Evolutionary conservation across 108 stramenopile genomes (phyloP), one percentile per base, ranked within the genome.

Genomic region (Asterionellopsis glacialis): DNA sequence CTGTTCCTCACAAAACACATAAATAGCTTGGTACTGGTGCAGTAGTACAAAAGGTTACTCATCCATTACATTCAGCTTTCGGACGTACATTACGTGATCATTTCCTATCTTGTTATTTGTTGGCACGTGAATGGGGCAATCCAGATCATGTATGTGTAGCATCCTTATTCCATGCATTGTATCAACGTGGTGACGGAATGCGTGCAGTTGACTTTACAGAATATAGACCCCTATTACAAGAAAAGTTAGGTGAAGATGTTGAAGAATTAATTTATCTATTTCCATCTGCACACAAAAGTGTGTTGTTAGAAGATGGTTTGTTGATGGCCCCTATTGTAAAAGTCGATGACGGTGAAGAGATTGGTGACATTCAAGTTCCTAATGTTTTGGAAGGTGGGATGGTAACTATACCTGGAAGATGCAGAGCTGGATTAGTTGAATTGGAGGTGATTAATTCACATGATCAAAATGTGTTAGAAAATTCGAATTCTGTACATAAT

Each of bases 111-210:
- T 63, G 62, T 24, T 63, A 63, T 19, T n/a, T 63, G 16, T 26
- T 63, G 22, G 22, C 62, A 21, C 54, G 55, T 26, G 62, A 63
- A 28, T 63, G 62, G 62, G 62, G 52, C 28, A 63, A 63, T 28
- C 24, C 44, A 23, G 39, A 63, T 4, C 16, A 14, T 21, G 28
- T 38, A 2, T 16, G 22, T n/a, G 62, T 55, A 15, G 62, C 62
- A n/a, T 38, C 26, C 18, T 23, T 63, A 25, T 63, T 63, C 45
- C 62, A 63, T 55, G 62, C 62, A 5, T 18, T 63, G 13, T 63
- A 63, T 33, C 62, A 63, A 55, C 52, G 62, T 48, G 62, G 62
- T 28, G 62, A 63, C 39, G 62, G 62, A 33, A 48, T 63, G 62
- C 62, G 62, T 55, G 62, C 62, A 22, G 62, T 63, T 12, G 62